A percentile compares a stretch with the other conserved stretches of the same genome.
Conservation (phyloP, 2,329 filamentous ascomycete genomes). For the Cercospora sp. region DNA sequence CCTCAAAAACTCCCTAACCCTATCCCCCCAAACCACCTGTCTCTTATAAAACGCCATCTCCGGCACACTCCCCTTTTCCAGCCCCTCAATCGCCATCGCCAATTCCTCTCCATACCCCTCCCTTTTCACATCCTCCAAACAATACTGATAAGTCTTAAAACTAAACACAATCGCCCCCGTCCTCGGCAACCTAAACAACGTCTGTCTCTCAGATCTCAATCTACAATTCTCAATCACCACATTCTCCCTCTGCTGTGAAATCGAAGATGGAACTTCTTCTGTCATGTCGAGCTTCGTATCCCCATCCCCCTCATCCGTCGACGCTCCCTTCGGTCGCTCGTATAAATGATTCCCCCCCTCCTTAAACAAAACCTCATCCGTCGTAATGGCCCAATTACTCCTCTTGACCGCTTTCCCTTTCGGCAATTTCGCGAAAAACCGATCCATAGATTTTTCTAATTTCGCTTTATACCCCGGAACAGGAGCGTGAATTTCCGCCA, state of each 20-base stretch:
- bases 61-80: conserved; percentile 58
- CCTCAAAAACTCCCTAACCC: conserved; percentile 53
- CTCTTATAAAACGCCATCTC: conserved; percentile 61
- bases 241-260: conserved; percentile 32
- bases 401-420: conserved; percentile 57
- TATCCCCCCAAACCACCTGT: conserved; percentile 57
- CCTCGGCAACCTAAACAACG: conserved; percentile 58
- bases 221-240: conserved; percentile 45
- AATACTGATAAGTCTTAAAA: conserved; percentile 64
- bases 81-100: conserved; percentile 59
- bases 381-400: conserved; percentile 56
- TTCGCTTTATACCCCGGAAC: conserved; percentile 60
- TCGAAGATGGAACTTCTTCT: too few species aligned
- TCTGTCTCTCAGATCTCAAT: conserved; percentile 61
- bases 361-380: conserved; percentile 43
- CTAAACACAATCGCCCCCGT: conserved; percentile 59
- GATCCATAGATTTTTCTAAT: conserved; percentile 61
- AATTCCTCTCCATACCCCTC: conserved; percentile 58
- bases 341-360: conserved; percentile 48
- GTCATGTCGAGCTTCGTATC: too few species aligned
- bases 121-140: conserved; percentile 55
- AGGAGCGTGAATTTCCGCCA: conserved; percentile 59
- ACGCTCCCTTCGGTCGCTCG: too few species aligned
- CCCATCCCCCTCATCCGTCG: conserved; percentile 20
- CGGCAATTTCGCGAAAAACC: conserved; percentile 58